Conservation (phyloP, 2,329 filamentous ascomycete genomes). For the Ophiostoma himal-ulmi region DNA sequence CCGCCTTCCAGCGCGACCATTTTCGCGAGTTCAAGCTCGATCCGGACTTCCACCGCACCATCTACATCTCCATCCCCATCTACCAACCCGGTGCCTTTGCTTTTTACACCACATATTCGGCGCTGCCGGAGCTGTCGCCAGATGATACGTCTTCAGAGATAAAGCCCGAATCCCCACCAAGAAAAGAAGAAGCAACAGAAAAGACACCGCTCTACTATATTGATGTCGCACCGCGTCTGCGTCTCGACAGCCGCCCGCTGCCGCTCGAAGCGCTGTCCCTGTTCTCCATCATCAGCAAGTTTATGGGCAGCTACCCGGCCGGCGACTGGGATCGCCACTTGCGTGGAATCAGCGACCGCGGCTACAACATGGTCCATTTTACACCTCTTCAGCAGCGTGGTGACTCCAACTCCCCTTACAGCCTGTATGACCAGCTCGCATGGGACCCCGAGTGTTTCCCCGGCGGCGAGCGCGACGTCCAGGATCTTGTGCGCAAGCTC, state of each 20-base stretch:
- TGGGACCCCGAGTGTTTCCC: slow-evolving; percentile 83
- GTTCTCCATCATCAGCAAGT: slow-evolving; percentile 94
- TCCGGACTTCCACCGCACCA: slow-evolving; percentile 86
- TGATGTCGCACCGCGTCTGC: slow-evolving; percentile 79
- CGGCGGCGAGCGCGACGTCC: slow-evolving; percentile 74
- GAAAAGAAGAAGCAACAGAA: slow-evolving; percentile 29
- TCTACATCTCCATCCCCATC: slow-evolving; percentile 85
- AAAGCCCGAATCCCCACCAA: not conserved
- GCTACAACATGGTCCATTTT: slow-evolving; percentile 99
- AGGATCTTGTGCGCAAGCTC: slow-evolving; percentile 70
- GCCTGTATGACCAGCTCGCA: slow-evolving; percentile 82
- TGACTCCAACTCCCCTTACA: slow-evolving; percentile 92
- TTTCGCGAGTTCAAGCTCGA: slow-evolving; percentile 89
- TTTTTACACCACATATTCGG: slow-evolving; percentile 89
- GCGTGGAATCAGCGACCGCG: slow-evolving; percentile 77
- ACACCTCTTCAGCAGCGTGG: slow-evolving; percentile 87
- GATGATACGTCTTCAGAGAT: slow-evolving; percentile 28
- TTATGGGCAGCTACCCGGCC: slow-evolving; percentile 86
- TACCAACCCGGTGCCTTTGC: slow-evolving; percentile 79
- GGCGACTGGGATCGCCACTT: slow-evolving; percentile 80
- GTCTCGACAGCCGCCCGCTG: slow-evolving; percentile 65
- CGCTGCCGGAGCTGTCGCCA: slow-evolving; percentile 71
- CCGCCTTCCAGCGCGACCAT: slow-evolving; percentile 67
- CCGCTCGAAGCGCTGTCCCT: slow-evolving; percentile 83
- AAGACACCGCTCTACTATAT: slow-evolving; percentile 80